Evolutionary conservation across 2,329 filamentous ascomycete genomes (phyloP), one percentile per base, ranked within the genome.

Genomic region (Ophiosphaerella korrae): DNA sequence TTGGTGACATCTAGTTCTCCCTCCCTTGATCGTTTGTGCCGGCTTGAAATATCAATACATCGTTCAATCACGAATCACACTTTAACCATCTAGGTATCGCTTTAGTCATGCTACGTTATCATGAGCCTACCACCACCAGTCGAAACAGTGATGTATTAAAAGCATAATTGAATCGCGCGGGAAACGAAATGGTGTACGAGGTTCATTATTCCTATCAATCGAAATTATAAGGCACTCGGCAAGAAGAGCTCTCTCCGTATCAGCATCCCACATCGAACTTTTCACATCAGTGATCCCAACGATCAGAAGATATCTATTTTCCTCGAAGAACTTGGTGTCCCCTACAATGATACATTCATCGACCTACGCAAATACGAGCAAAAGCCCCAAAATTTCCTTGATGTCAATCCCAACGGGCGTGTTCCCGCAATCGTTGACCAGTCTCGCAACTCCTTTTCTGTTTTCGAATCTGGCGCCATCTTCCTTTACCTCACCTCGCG

Each of bases 401-500:
- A 85, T 43, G 92, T 94, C 76, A 96, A 96, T 75, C 90, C 91
- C 54, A 96, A 96, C 71, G 90, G 90, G 58, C 88, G 90, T 62
- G 94, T 96, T 62, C 91, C 91, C 3, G 90, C 90, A 53, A 70
- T 96, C 43, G 91, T 89, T 7, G 91, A 95, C 75, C 58, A 64
- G 39, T 89, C 80, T 2, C 88, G 89, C 60, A 79, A 86, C 70
- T 77, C 79, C 31, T 89, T 94, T 66, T 79, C 81, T 48, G 72
- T 95, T 16, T 95, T 93, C 65, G 91, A 96, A 75, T 88, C 85
- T 55, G 90, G 89, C 49, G 84, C 87, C 52, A 93, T 95, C 66
- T 77, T 94, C 72, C 84, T 90, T 70, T 95, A 96, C 71, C 81
- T 95, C 5, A 84, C 86, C 18, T 88, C 91, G 49, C 83, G 84